A percentile compares a stretch with the other conserved stretches of the same genome.
phyloP scores from a whole-genome alignment of 2,329 filamentous ascomycete species.

The Pseudogymnoascus sp. region DNA sequence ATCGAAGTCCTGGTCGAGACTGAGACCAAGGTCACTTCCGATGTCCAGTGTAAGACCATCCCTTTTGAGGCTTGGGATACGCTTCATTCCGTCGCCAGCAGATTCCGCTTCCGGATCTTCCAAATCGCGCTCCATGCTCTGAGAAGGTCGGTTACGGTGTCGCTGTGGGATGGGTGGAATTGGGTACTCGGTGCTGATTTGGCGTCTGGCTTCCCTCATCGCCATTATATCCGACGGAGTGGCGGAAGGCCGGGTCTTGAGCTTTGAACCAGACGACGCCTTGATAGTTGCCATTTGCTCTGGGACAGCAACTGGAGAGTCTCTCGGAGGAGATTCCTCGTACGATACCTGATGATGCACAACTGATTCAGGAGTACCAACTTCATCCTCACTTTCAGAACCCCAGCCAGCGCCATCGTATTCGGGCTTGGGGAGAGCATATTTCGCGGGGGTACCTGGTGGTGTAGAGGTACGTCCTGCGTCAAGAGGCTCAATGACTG shows the following conservation, averaged over 20 bases:
- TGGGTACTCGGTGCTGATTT: conserved; percentile 70
- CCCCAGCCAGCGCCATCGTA: conserved; percentile 59
- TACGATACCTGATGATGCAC: conserved; percentile 63
- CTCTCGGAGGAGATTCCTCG: conserved; percentile 27
- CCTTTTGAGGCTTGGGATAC: conserved; percentile 69
- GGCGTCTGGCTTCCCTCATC: conserved; percentile 80
- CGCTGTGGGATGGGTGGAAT: conserved; percentile 56
- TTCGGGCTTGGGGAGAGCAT: conserved; percentile 49
- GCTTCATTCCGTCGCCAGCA: conserved; percentile 34
- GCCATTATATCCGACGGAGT: conserved; percentile 76
- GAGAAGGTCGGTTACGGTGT: conserved; percentile 49
- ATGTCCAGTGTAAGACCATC: conserved; percentile 76
- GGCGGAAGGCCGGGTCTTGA: conserved; percentile 83
- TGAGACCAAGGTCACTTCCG: conserved; percentile 56
- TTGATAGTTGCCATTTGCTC: conserved; percentile 84
- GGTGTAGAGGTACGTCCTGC: conserved; percentile 19
- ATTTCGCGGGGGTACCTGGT: conserved; percentile 13
- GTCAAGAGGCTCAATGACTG: background rate
- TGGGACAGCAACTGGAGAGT: conserved; percentile 60
- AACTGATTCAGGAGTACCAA: conserved; percentile 79
- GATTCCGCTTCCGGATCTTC: conserved; percentile 23
- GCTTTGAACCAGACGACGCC: conserved; percentile 66
- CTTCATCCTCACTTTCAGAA: conserved; percentile 50
- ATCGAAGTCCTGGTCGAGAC: conserved; percentile 87
- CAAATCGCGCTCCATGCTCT: conserved; percentile 33